phyloP scores from a whole-genome alignment of 768 basidiomycete species.

The Cytidiella melzeri region DNA sequence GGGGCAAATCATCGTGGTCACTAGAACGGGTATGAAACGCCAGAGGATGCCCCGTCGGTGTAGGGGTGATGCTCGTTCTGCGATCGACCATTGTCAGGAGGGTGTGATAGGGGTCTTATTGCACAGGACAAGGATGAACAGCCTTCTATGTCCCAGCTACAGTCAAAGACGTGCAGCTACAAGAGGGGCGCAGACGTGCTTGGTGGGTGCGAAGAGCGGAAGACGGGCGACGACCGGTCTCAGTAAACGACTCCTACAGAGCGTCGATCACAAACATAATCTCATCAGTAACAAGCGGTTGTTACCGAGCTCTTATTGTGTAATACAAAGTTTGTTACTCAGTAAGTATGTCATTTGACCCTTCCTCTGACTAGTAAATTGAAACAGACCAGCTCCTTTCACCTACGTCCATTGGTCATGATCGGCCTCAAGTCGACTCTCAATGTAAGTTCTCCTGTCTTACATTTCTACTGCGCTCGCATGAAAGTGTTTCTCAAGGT shows the following conservation, averaged over 20 bases:
- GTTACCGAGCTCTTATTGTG: background rate
- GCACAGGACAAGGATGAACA: background rate
- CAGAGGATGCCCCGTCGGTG: slow-evolving; percentile 56
- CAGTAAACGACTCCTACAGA: too few relatives aligned
- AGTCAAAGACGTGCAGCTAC: background rate
- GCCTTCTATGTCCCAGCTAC: too few relatives aligned
- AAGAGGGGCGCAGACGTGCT: background rate
- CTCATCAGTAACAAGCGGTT: too few relatives aligned
- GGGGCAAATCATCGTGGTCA: slow-evolving; percentile 82
- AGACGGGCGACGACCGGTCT: too few relatives aligned
- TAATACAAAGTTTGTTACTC: background rate
- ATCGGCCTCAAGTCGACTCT: slow-evolving; percentile 92
- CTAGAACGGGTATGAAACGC: slow-evolving; percentile 87
- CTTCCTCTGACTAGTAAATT: background rate
- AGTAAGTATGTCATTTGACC: background rate
- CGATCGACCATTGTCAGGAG: slow-evolving; percentile 11
- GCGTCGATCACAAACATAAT: too few relatives aligned
- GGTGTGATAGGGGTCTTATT: background rate
- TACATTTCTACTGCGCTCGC: background rate
- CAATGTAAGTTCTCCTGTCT: slow-evolving; percentile 48
- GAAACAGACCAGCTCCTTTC: too few relatives aligned
- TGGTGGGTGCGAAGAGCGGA: background rate
- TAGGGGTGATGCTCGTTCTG: slow-evolving; percentile 1
- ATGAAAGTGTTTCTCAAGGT: slow-evolving; percentile 43
- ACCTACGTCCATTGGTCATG: slow-evolving; percentile 42